Percentiles rank a stretch among this genome's conserved stretches.
Conservation (phyloP, 768 basidiomycete species). For the Trametes elegans region DNA sequence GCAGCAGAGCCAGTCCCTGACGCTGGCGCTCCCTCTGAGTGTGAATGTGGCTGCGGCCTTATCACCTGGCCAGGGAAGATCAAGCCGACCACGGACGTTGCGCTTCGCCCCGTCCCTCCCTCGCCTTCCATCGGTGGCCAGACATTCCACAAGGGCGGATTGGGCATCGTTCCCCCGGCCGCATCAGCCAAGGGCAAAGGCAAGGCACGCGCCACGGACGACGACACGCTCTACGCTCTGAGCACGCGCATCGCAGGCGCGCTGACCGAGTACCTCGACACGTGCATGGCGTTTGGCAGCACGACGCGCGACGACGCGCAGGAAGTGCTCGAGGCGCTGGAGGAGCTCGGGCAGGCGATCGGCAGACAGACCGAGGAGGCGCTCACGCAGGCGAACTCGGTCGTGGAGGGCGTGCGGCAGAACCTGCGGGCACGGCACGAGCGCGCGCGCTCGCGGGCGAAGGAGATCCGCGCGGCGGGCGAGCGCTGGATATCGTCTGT, state of each 20-base stretch:
- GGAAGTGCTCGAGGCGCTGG: conserved; percentile 29
- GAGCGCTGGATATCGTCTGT: conserved; percentile 25
- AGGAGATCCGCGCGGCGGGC: conserved; percentile 29
- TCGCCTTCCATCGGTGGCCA: conserved; percentile 14
- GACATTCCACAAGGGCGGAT: conserved; percentile 9
- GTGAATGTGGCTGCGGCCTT: conserved; percentile 29
- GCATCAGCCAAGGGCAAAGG: conserved; percentile 23
- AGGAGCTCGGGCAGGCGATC: conserved; percentile 27
- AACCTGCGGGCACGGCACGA: conserved; percentile 28
- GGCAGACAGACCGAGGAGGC: conserved; percentile 20
- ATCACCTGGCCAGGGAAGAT: conserved; percentile 30
- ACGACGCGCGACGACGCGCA: conserved; percentile 20
- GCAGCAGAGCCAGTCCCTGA: not conserved
- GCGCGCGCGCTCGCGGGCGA: conserved; percentile 29
- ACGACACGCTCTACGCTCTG: conserved; percentile 24
- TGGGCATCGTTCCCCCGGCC: conserved; percentile 14
- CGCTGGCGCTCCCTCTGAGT: conserved; percentile 23
- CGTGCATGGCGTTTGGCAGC: conserved; percentile 10
- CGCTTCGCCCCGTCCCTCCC: conserved; percentile 24
- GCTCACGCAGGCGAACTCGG: conserved; percentile 17
- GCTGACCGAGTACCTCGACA: conserved; percentile 27
- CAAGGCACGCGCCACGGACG: conserved; percentile 19
- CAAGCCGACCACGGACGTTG: conserved; percentile 24
- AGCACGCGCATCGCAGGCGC: conserved; percentile 26
- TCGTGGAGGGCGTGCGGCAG: conserved; percentile 20